These are phyloP conservation scores for Keqinozyma sinolaborantium DNA, from an alignment of 1,139 yeast species.

Conservation along the genomic window DNA sequence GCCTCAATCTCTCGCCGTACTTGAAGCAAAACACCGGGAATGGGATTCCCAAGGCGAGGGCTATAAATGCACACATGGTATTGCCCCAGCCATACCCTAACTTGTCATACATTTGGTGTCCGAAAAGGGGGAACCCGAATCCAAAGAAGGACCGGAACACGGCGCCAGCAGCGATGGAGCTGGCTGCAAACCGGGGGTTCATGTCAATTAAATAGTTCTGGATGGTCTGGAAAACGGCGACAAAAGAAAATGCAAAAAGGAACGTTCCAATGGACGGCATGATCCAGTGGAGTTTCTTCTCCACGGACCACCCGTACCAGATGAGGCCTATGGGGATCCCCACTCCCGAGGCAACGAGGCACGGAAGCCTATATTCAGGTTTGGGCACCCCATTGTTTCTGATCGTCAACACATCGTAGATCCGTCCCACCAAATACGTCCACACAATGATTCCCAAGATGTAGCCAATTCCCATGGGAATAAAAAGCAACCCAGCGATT, in stretches of 20 bases:
- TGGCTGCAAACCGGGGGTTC: constrained; percentile 62
- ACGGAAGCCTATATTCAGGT: constrained; percentile 54
- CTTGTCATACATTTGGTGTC: constrained; percentile 37
- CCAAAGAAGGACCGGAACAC: constrained; percentile 58
- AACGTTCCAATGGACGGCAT: constrained; percentile 56
- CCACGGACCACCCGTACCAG: constrained; percentile 66
- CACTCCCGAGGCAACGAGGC: constrained; percentile 41
- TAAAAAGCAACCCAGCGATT: constrained; percentile 55
- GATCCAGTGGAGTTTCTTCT: constrained; percentile 48
- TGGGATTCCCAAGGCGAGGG: constrained; percentile 55
- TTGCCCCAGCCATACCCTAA: constrained; percentile 67
- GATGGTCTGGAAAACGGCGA: constrained; percentile 56
- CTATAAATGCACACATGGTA: constrained; percentile 55
- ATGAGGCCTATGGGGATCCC: constrained; percentile 50
- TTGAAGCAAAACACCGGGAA: constrained; percentile 56
- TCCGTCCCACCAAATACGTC: constrained; percentile 36
- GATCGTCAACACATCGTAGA: constrained; percentile 29
- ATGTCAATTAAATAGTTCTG: constrained; percentile 62
- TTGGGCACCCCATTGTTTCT: constrained; percentile 50
- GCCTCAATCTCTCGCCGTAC: constrained; percentile 53
- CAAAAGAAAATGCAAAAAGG: constrained; percentile 54
- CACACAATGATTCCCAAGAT: constrained; percentile 41
- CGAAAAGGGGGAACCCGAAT: constrained; percentile 52
- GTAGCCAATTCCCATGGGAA: constrained; percentile 54
- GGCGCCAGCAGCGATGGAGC: constrained; percentile 59